Percentiles rank a stretch among this genome's conserved stretches.
Evolutionary conservation across 108 stramenopile species (phyloP).

Genomic region (Conticribra weissflogii): DNA sequence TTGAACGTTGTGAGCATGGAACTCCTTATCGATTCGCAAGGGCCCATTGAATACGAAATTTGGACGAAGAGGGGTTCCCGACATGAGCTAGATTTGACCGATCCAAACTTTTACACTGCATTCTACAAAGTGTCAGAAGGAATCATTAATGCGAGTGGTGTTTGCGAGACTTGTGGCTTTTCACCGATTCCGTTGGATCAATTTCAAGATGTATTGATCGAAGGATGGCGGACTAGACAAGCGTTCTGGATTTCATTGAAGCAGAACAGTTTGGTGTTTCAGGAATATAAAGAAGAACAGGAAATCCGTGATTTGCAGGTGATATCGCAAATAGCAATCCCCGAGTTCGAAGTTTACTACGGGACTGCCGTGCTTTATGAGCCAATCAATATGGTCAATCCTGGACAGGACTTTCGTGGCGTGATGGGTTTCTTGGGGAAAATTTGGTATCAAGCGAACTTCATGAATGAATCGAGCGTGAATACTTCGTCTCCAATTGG

Average conservation of each 20-base stretch:
- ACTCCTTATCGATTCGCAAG: background rate
- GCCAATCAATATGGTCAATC: slow-evolving; percentile 2
- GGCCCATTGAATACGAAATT: slow-evolving; percentile 10
- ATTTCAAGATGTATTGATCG: background rate
- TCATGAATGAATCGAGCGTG: no score
- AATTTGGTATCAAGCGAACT: slow-evolving; percentile 7
- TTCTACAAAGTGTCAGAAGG: slow-evolving; percentile 11
- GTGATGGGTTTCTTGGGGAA: slow-evolving; percentile 9
- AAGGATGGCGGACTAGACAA: background rate
- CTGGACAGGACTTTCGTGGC: slow-evolving; percentile 1
- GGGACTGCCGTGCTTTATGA: slow-evolving; percentile 7
- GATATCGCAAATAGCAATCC: background rate
- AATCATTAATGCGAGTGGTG: slow-evolving; percentile 1
- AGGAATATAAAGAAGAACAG: background rate
- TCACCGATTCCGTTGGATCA: background rate
- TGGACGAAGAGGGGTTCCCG: slow-evolving; percentile 14
- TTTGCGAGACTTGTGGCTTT: background rate
- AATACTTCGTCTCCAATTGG: no score
- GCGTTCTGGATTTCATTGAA: slow-evolving; percentile 13
- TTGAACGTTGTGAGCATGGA: slow-evolving; percentile 5
- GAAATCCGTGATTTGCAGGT: background rate
- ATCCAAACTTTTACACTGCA: slow-evolving; percentile 4
- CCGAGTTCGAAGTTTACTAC: slow-evolving; percentile 2
- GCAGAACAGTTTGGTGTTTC: background rate
- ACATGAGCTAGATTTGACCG: background rate